phyloP scores from a whole-genome alignment of 495 filamentous ascomycete genomes.

The Hyaloscypha finlandica region DNA sequence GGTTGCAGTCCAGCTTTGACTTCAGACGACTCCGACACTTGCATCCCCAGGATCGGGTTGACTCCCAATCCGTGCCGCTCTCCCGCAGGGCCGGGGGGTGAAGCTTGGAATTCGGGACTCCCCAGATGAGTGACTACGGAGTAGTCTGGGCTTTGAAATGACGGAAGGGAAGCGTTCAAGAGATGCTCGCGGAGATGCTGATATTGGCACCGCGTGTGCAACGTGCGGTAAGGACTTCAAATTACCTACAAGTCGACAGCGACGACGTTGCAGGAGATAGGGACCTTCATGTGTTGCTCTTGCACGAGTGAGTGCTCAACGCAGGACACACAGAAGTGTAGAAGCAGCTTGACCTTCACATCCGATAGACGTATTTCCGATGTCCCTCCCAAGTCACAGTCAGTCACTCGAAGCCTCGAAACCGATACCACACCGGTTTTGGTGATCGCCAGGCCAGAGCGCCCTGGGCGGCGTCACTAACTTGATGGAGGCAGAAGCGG shows the following conservation, averaged over 20 bases:
- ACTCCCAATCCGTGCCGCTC: background rate
- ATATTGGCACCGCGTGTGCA: background rate
- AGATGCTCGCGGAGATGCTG: too few relatives aligned
- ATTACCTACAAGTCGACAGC: background rate
- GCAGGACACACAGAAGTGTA: background rate
- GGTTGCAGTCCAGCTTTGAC: background rate
- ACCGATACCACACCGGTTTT: background rate
- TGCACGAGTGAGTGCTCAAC: background rate
- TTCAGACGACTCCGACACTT: slow-evolving; percentile 2
- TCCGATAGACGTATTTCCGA: background rate
- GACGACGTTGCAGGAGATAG: too few relatives aligned
- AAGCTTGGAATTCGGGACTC: background rate
- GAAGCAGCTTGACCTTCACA: background rate
- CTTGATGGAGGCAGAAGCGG: background rate
- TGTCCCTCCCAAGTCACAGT: background rate
- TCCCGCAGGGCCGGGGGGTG: background rate
- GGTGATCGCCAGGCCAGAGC: background rate
- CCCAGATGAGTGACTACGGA: background rate
- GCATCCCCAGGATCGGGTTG: slow-evolving; percentile 13
- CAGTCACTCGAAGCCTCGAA: background rate
- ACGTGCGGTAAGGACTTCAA: background rate
- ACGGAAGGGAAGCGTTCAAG: too few relatives aligned
- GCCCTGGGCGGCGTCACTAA: background rate
- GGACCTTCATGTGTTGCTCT: too few relatives aligned
- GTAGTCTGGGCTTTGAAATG: background rate